Evolutionary conservation across 2,329 filamentous ascomycete genomes (phyloP), one percentile per base, ranked within the genome.

Genomic region (Cadophora malorum): DNA sequence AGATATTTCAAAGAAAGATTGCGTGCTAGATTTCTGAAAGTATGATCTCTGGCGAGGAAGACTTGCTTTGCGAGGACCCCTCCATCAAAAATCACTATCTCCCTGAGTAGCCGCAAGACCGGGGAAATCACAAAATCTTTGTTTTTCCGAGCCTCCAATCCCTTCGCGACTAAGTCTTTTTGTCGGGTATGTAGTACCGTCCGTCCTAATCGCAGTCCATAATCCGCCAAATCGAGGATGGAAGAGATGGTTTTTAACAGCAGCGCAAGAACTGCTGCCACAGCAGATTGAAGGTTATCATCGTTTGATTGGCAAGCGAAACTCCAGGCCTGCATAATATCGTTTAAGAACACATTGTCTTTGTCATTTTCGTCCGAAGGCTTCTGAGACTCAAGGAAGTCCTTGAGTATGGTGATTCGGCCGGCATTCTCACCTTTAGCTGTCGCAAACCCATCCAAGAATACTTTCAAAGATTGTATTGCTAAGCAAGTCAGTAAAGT

Each of bases 41-140:
- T 96, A 68, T 88, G 90, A 74, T 93, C 89, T 73, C 93, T 87
- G 38, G 90, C 89, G 63, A 91, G 86, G 78, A 97, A 96, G 41
- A 97, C 84, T 56, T 90, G 85, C 72, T 88, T 90, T 33, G 94
- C 93, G 65, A 94, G 85, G 52, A 88, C 87, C 16, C 96, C 96
- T 19, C 94, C 94, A 79, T 98, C 94, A 71, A 97, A 91, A 65
- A 85, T 89, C 19, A 93, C 88, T n/a, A 94, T 85, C 80, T 99
- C 95, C 63, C 90, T 92, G 68, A 99, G 85, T 63, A 99, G 82
- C 66, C 95, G 89, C 67, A 99, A 81, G 28, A 92, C 94, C 0
- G 96, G 95, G 2, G 93, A 96, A 69, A 97, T 94, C 67, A 98
- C 83, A 79, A 92, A 93, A 49, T 94, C 93, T 76, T 96, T 97